These are phyloP conservation scores for Auriscalpium microsporum DNA, from an alignment of 768 basidiomycete genomes.

Conservation along the genomic window DNA sequence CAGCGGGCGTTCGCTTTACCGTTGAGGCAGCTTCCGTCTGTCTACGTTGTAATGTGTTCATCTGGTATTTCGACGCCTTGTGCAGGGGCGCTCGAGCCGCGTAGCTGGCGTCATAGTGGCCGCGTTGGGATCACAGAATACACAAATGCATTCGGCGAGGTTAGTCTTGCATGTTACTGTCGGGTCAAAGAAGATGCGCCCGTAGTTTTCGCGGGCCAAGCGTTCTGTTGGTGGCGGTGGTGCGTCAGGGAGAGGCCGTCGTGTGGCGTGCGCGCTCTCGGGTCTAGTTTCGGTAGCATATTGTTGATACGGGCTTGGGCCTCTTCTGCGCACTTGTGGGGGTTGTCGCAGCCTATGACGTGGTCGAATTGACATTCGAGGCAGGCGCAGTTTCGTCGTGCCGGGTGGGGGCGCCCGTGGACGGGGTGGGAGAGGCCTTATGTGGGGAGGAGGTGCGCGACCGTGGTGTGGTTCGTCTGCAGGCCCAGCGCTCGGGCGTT, in stretches of 20 bases:
- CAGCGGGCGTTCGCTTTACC: not conserved
- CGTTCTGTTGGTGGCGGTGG: not conserved
- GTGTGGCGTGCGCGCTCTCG: not conserved
- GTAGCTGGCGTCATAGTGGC: not conserved
- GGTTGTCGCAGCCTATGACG: not conserved
- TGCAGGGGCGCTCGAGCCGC: not conserved
- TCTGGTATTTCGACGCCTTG: not conserved
- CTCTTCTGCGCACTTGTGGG: not conserved
- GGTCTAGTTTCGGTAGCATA: not conserved
- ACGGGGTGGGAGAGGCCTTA: not conserved
- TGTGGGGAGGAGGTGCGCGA: not conserved
- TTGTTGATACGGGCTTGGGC: not conserved
- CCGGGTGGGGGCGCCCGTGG: not conserved
- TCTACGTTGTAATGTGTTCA: not conserved
- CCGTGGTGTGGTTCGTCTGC: not conserved
- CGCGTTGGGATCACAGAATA: not conserved
- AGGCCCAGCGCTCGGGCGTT: slow-evolving; percentile 1
- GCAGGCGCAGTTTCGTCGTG: not conserved
- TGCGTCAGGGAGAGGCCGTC: not conserved
- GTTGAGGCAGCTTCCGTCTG: not conserved
- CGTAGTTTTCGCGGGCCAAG: too few species aligned
- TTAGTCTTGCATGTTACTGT: not conserved
- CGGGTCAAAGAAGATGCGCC: not conserved
- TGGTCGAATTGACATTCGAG: not conserved
- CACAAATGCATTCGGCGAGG: not conserved